These are phyloP conservation scores for Stagonosporopsis cucurbitacearum DNA, from an alignment of 2,329 filamentous ascomycete genomes.

Conservation along the genomic window DNA sequence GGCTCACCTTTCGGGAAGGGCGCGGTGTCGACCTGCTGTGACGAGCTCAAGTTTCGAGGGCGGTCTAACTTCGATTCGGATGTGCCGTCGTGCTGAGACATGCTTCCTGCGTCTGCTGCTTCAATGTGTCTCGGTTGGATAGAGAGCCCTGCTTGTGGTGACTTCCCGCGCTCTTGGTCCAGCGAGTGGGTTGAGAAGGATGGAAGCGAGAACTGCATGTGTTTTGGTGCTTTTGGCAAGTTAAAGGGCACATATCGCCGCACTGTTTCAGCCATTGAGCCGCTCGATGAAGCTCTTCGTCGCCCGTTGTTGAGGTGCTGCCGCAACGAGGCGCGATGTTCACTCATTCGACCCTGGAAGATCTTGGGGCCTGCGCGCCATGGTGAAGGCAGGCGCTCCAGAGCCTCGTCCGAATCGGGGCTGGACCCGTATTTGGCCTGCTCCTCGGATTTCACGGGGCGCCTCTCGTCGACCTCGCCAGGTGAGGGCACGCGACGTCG, in stretches of 20 bases:
- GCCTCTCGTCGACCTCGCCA: constrained; percentile 6
- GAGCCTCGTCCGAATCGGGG: constrained; percentile 18
- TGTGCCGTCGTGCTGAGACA: constrained; percentile 36
- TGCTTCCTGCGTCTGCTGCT: constrained; percentile 16
- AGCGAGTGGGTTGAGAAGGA: constrained; percentile 40
- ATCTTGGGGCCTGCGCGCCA: constrained; percentile 51
- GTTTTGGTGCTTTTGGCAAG: constrained; percentile 47
- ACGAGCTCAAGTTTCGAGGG: constrained; percentile 13
- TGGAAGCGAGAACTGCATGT: constrained; percentile 47
- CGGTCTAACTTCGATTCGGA: constrained; percentile 17
- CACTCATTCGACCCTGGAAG: constrained; percentile 43
- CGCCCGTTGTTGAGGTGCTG: constrained; percentile 48
- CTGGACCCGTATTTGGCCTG: constrained; percentile 11
- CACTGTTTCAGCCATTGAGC: constrained; percentile 41
- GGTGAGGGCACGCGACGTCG: background rate
- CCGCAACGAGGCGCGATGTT: constrained; percentile 47
- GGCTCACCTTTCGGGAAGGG: constrained; percentile 28
- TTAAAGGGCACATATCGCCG: constrained; percentile 48
- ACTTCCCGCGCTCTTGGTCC: constrained; percentile 27
- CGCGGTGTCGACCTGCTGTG: constrained; percentile 24
- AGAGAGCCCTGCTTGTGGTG: constrained; percentile 8
- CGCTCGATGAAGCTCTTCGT: constrained; percentile 50
- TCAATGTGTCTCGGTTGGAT: constrained; percentile 27
- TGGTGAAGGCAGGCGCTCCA: constrained; percentile 52
- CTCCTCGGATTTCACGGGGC: constrained; percentile 1